phyloP scores from a whole-genome alignment of 257 asterid species.

The Plantago elongata region DNA sequence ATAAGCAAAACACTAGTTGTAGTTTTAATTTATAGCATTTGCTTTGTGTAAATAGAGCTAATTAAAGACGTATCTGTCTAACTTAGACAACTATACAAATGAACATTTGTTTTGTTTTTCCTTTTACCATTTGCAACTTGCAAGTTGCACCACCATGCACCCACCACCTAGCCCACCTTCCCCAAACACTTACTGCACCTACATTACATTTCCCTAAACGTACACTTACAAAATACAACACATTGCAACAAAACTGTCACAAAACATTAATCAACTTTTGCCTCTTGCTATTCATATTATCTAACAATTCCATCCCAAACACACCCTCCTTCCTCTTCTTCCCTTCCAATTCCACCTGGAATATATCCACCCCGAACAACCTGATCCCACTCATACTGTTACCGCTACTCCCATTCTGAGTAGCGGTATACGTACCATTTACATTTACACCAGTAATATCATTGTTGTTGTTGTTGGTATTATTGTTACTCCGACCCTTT shows the following conservation, averaged over 20 bases:
- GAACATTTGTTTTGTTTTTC: too few relatives aligned
- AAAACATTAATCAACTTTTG: neutral
- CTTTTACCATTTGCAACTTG: too few relatives aligned
- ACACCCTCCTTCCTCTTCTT: neutral
- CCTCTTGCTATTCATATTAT: neutral
- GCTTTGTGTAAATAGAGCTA: too few relatives aligned
- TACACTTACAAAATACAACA: neutral
- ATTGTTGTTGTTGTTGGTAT: neutral
- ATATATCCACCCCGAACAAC: neutral
- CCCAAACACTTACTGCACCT: neutral
- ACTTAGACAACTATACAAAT: too few relatives aligned
- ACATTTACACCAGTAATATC: too few relatives aligned
- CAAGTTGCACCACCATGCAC: neutral
- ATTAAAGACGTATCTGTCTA: too few relatives aligned
- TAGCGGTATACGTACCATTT: too few relatives aligned
- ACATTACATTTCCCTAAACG: neutral
- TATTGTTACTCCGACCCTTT: neutral
- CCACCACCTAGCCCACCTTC: neutral
- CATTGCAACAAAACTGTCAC: neutral
- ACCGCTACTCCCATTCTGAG: too few relatives aligned
- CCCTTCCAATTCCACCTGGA: neutral
- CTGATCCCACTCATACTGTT: neutral
- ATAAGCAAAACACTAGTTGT: too few relatives aligned
- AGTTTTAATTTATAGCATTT: too few relatives aligned
- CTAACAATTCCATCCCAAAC: neutral